These are phyloP conservation scores for Geoglossum cookeanum DNA, from an alignment of 2,329 filamentous ascomycete species.

Conservation along the genomic window DNA sequence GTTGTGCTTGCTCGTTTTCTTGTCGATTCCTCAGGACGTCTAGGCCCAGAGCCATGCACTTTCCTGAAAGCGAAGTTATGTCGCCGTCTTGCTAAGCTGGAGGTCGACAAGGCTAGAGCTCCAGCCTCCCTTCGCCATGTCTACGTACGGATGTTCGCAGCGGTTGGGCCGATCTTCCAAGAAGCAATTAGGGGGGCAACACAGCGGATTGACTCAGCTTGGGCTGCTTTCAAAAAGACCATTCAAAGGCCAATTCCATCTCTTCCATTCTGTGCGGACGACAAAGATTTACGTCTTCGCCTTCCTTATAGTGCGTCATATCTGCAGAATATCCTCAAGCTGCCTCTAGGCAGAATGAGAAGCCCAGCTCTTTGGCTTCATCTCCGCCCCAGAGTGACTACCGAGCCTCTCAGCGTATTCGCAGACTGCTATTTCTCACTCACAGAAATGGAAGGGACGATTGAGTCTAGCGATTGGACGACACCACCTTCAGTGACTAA, in stretches of 20 bases:
- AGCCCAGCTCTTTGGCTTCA: slow-evolving; percentile 2
- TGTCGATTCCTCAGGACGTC: slow-evolving; percentile 16
- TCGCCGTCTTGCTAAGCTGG: slow-evolving; percentile 38
- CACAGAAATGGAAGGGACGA: background rate
- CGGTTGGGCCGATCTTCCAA: slow-evolving; percentile 15
- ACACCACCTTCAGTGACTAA: background rate
- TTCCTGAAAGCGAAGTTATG: slow-evolving; percentile 33
- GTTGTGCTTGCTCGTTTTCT: slow-evolving; percentile 29
- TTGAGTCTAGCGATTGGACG: background rate
- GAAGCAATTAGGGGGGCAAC: slow-evolving; percentile 16
- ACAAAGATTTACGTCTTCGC: slow-evolving; percentile 17
- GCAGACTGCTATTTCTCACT: background rate
- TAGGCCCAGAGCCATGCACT: slow-evolving; percentile 20
- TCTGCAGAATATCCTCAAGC: slow-evolving; percentile 11
- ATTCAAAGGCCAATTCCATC: slow-evolving; percentile 22
- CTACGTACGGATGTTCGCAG: slow-evolving; percentile 16
- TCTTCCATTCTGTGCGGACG: slow-evolving; percentile 22
- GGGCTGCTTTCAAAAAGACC: slow-evolving; percentile 22
- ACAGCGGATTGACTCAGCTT: slow-evolving; percentile 17
- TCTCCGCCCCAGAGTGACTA: background rate
- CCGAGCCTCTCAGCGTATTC: background rate
- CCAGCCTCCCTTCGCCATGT: slow-evolving; percentile 1
- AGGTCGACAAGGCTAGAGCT: slow-evolving; percentile 20
- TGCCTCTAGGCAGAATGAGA: slow-evolving; percentile 4
- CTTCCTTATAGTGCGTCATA: slow-evolving; percentile 24